A percentile compares a stretch with the other conserved stretches of the same genome.
Evolutionary conservation across 257 asterid genomes (phyloP).

Genomic region (Solanum virginianum): DNA sequence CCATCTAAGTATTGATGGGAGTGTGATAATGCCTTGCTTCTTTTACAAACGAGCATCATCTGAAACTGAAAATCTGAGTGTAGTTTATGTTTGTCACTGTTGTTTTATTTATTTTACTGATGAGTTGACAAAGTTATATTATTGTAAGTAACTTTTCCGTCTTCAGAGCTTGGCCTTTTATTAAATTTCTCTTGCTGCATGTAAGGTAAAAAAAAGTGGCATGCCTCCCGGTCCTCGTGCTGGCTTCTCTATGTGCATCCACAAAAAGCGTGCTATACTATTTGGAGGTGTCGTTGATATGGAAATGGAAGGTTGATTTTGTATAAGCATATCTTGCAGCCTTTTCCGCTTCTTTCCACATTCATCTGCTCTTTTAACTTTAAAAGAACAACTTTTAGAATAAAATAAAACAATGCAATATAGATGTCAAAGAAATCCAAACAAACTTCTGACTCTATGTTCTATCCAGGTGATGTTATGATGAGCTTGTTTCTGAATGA

Average conservation of each 20-base stretch:
- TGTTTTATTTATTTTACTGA: background rate
- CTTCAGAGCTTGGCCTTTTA: background rate
- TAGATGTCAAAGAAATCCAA: background rate
- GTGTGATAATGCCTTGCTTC: background rate
- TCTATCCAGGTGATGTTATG: conserved; percentile 69
- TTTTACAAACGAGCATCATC: background rate
- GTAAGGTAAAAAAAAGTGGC: conserved; percentile 85
- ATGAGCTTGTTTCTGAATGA: conserved; percentile 98
- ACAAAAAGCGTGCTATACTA: conserved; percentile 85
- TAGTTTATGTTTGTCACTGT: background rate
- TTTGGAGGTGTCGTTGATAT: conserved; percentile 99
- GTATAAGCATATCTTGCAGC: background rate
- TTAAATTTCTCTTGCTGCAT: background rate
- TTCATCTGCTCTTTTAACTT: background rate
- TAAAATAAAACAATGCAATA: background rate
- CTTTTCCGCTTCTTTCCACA: background rate
- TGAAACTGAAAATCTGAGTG: background rate
- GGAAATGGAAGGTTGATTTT: conserved; percentile 76
- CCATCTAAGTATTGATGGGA: background rate
- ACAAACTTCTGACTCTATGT: background rate
- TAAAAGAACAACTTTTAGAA: background rate
- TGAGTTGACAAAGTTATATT: background rate
- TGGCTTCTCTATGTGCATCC: conserved; percentile 88
- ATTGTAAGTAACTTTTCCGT: background rate
- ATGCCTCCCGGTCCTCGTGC: conserved; percentile 99